These are phyloP conservation scores for Porcisia deanei DNA, from an alignment of 208 protist species.

Conservation along the genomic window DNA sequence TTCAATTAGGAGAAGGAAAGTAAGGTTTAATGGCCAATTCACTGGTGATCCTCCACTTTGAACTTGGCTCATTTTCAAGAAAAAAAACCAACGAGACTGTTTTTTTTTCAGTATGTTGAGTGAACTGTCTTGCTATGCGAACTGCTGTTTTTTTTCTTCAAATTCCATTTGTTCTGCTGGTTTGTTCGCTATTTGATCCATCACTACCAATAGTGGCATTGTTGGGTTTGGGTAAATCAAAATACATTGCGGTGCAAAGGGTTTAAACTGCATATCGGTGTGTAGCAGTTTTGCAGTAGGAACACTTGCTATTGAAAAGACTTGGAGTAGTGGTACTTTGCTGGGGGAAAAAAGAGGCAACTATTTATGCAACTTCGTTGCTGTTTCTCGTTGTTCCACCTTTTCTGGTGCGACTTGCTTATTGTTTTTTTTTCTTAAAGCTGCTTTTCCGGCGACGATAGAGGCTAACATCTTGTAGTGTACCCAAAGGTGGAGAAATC, in stretches of 20 bases:
- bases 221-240: background rate
- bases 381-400: background rate
- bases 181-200: background rate
- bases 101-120: background rate
- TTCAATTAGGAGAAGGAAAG: constrained; percentile 1
- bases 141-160: constrained; percentile 6
- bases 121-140: background rate
- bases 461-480: background rate
- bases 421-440: background rate
- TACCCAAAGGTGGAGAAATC: background rate
- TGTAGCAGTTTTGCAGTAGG: background rate
- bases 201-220: background rate
- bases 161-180: constrained; percentile 16
- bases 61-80: background rate
- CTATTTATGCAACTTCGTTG: background rate
- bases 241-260: background rate
- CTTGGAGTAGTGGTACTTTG: background rate
- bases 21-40: background rate
- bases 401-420: background rate
- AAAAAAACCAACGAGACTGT: background rate
- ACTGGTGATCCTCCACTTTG: background rate
- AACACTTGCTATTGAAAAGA: background rate
- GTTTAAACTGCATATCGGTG: background rate
- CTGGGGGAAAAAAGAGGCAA: background rate
- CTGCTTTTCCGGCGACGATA: background rate